These are phyloP conservation scores for Candida peoriensis DNA, from an alignment of 805 yeast species.

Conservation along the genomic window DNA sequence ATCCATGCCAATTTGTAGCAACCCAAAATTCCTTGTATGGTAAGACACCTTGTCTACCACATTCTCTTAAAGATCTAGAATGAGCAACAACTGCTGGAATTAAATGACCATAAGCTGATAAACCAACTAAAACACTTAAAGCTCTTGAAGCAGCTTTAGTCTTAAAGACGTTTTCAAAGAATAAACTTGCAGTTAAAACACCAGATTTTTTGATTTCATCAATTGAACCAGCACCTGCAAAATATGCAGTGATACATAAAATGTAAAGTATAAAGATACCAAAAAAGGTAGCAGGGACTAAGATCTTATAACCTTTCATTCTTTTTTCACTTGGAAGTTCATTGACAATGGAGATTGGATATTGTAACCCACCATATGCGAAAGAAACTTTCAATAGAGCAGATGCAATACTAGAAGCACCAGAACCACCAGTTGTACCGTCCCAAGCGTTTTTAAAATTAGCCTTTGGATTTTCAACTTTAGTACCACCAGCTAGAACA, in stretches of 20 bases:
- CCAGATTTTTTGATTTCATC: slow-evolving; percentile 28
- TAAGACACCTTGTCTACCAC: slow-evolving; percentile 46
- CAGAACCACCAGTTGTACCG: slow-evolving; percentile 37
- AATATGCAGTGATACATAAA: slow-evolving; percentile 30
- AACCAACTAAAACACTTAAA: slow-evolving; percentile 41
- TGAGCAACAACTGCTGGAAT: slow-evolving; percentile 44
- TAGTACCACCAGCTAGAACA: slow-evolving; percentile 32
- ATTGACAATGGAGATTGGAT: slow-evolving; percentile 34
- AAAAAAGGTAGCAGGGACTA: slow-evolving; percentile 30
- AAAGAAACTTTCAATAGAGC: slow-evolving; percentile 41
- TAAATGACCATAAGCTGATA: slow-evolving; percentile 45
- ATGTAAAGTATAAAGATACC: slow-evolving; percentile 30
- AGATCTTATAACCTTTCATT: slow-evolving; percentile 20
- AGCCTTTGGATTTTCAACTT: slow-evolving; percentile 27
- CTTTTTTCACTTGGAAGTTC: slow-evolving; percentile 30
- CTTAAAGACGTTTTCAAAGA: slow-evolving; percentile 29
- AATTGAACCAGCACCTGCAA: slow-evolving; percentile 27
- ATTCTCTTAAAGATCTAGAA: slow-evolving; percentile 44
- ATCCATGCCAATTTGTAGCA: slow-evolving; percentile 29
- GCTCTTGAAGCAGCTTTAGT: slow-evolving; percentile 37
- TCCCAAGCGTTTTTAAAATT: slow-evolving; percentile 34
- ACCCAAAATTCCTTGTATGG: slow-evolving; percentile 43
- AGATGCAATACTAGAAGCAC: slow-evolving; percentile 31
- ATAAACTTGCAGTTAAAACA: slow-evolving; percentile 27
- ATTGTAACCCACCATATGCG: slow-evolving; percentile 36